A percentile compares a stretch with the other conserved stretches of the same genome.
These are phyloP conservation scores for Glycine tomentella DNA, from an alignment of 306 rosid species.

Conservation along the genomic window DNA sequence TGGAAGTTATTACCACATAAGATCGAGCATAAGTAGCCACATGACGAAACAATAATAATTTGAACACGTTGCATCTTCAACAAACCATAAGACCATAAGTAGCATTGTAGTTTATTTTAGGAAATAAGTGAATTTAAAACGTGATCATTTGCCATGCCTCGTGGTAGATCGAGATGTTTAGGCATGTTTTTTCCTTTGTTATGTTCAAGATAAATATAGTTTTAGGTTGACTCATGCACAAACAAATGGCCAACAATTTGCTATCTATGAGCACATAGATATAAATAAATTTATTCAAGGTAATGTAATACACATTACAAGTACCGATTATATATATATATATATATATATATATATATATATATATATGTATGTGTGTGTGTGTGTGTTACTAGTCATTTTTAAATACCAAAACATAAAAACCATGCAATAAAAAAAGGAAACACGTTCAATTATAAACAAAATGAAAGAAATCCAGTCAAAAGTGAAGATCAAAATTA, in stretches of 20 bases:
- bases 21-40: too few relatives aligned
- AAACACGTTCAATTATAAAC: neutral
- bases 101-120: neutral
- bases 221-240: neutral
- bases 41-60: too few relatives aligned
- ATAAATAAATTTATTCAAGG: too few relatives aligned
- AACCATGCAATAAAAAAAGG: neutral
- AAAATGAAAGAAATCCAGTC: conserved; percentile 20
- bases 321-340: too few relatives aligned
- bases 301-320: too few relatives aligned
- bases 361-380: too few relatives aligned
- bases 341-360: too few relatives aligned
- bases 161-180: neutral
- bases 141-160: neutral
- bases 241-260: neutral
- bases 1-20: too few relatives aligned
- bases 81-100: too few relatives aligned
- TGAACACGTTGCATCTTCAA: too few relatives aligned
- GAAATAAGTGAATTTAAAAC: neutral
- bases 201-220: neutral
- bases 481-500: conserved; percentile 20
- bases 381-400: neutral
- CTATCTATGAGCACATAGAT: too few relatives aligned
- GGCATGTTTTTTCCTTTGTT: neutral
- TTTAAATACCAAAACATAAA: neutral